A percentile compares a stretch with the other conserved stretches of the same genome.
phyloP scores from a whole-genome alignment of 2,329 filamentous ascomycete species.

The Aureobasidium sp. region DNA sequence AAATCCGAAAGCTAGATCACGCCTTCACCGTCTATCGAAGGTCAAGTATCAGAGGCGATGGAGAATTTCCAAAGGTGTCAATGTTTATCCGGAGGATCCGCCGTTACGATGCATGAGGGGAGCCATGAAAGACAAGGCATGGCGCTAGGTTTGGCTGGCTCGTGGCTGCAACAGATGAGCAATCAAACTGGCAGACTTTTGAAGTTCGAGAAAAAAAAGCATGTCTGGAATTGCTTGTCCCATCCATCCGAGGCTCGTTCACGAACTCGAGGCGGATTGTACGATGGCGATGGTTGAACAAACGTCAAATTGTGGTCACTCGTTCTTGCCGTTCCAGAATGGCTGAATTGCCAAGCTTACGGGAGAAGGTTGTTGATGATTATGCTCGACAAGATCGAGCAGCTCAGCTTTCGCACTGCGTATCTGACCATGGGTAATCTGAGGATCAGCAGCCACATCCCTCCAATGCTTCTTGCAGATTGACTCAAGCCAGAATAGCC shows the following conservation, averaged over 20 bases:
- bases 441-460: background rate
- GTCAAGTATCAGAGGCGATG: background rate
- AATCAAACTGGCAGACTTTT: background rate
- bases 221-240: background rate
- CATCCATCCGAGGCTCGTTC: background rate
- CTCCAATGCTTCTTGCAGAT: too few relatives aligned
- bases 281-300: background rate
- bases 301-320: background rate
- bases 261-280: background rate
- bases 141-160: background rate
- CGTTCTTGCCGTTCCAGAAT: background rate
- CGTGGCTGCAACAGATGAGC: background rate
- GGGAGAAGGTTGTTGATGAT: background rate
- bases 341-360: background rate
- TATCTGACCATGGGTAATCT: background rate
- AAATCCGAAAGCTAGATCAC: background rate
- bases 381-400: background rate
- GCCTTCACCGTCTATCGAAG: background rate
- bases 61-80: background rate
- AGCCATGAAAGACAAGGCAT: background rate
- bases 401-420: background rate
- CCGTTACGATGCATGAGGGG: background rate
- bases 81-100: background rate
- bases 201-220: slow-evolving; percentile 4
- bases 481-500: background rate